Base-by-base conservation (phyloP, 495 filamentous ascomycete species). In the Aspergillus bridgeri region DNA sequence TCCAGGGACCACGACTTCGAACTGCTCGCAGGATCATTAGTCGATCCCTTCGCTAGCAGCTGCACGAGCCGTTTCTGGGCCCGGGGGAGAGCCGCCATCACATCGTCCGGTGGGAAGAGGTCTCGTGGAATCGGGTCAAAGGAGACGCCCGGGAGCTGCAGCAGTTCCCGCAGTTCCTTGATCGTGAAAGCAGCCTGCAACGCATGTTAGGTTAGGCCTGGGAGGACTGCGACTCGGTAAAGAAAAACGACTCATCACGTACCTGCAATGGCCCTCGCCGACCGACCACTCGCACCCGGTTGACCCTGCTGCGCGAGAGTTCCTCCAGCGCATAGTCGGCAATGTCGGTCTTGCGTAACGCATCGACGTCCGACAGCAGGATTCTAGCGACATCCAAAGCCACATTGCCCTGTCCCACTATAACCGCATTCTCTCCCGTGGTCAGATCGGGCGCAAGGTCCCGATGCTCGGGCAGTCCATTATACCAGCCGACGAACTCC, bases 401-500 rank as follows among this genome's bases (percentile, higher is more conserved):
- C 11, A 98, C 94, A 69, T 98, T 98, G 0, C 94, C 94, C 65
- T 98, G 92, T 2, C 94, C 94, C 57, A 98, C 86, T 43, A 98
- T 81, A 18, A 96, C 84, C 4, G 91, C 95, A 62, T 92, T 83
- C 47, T 96, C 92, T 2, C 89, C 90, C 7, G 79, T 75, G 2
- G 83, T 83, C 15, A 98, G 82, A 64, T 91, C 83, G 1, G 93
- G 94, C 13, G 79, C 77, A n/a, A 96, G 73, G 61, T 83, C 69
- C 22, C 89, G 82, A 68, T 89, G 89, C 64, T 96, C 89, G 0
- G 94, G 95, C 0, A 96, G 80, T 18, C 95, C 92, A 67, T 98
- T 98, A 72, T 98, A 98, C 94, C 94, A 98, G 17, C 93, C 94
- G 6, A 98, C 95, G 71, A 98, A 98, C 50, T 90, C 89, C 6